Evolutionary conservation across 2,329 filamentous ascomycete species (phyloP).

Genomic region (Cercospora nicotianae): DNA sequence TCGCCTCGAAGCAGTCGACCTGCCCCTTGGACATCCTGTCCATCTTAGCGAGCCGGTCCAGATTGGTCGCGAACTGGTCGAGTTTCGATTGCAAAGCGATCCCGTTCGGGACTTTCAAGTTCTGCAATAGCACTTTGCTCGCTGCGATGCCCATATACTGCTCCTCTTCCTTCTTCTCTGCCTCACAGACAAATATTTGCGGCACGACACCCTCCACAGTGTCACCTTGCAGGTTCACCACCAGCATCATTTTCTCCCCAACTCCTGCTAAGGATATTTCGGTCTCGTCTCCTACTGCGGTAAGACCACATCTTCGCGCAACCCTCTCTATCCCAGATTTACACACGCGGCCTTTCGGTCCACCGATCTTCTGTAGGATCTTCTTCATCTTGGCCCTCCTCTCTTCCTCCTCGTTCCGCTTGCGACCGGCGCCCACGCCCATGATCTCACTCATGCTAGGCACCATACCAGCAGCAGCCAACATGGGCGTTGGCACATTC

Average conservation of each 20-base stretch:
- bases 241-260: constrained; percentile 32
- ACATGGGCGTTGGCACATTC: constrained; percentile 35
- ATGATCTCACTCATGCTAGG: constrained; percentile 46
- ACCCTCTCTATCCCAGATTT: constrained; percentile 73
- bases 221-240: constrained; percentile 34
- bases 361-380: constrained; percentile 66
- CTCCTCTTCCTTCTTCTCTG: constrained; percentile 60
- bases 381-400: constrained; percentile 55
- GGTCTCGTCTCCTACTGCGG: constrained; percentile 41
- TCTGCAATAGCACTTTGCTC: constrained; percentile 63
- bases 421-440: constrained; percentile 40
- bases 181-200: constrained; percentile 61
- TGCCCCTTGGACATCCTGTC: constrained; percentile 70
- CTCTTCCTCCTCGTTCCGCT: constrained; percentile 55
- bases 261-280: constrained; percentile 40
- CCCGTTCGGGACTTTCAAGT: constrained; percentile 60
- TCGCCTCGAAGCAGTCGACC: constrained; percentile 74
- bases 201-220: constrained; percentile 58
- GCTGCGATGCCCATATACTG: constrained; percentile 47
- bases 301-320: constrained; percentile 65
- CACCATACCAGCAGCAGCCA: constrained; percentile 45
- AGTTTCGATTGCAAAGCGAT: constrained; percentile 69
- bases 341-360: constrained; percentile 68
- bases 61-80: constrained; percentile 68
- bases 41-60: constrained; percentile 66